These are phyloP conservation scores for Tolypocladium ophioglossoides DNA, from an alignment of 2,329 filamentous ascomycete genomes.

Conservation along the genomic window DNA sequence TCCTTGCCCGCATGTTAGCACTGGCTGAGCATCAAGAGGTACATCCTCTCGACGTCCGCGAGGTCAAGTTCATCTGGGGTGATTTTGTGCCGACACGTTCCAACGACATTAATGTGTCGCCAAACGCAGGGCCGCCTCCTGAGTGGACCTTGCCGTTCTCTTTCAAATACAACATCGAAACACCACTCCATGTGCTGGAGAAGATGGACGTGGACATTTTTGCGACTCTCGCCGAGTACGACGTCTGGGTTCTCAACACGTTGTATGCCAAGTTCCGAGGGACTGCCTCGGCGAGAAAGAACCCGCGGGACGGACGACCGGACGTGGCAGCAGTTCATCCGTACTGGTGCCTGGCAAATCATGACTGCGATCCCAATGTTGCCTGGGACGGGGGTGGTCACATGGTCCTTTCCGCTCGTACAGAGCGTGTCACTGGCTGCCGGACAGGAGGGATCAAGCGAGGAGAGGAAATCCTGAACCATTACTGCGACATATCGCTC, in stretches of 20 bases:
- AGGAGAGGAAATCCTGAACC: slow-evolving; percentile 81
- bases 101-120: slow-evolving; percentile 43
- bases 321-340: slow-evolving; percentile 92
- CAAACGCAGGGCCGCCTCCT: slow-evolving; percentile 45
- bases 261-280: slow-evolving; percentile 88
- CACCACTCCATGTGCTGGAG: slow-evolving; percentile 66
- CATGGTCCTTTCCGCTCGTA: slow-evolving; percentile 59
- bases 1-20: slow-evolving; percentile 52
- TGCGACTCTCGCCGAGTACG: slow-evolving; percentile 44
- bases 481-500: slow-evolving; percentile 83
- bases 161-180: slow-evolving; percentile 64
- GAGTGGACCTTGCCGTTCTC: slow-evolving; percentile 66
- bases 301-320: slow-evolving; percentile 64
- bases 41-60: slow-evolving; percentile 52
- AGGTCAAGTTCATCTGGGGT: slow-evolving; percentile 60
- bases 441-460: slow-evolving; percentile 53
- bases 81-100: slow-evolving; percentile 45
- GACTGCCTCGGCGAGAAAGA: slow-evolving; percentile 79
- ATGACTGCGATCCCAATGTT: slow-evolving; percentile 92
- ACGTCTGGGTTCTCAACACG: slow-evolving; percentile 81
- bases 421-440: slow-evolving; percentile 42
- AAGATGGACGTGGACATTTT: slow-evolving; percentile 80
- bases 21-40: slow-evolving; percentile 49
- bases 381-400: slow-evolving; percentile 84
- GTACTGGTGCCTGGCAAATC: slow-evolving; percentile 93